phyloP scores from a whole-genome alignment of 2,329 filamentous ascomycete genomes.

The Colletotrichum ledebouriae region DNA sequence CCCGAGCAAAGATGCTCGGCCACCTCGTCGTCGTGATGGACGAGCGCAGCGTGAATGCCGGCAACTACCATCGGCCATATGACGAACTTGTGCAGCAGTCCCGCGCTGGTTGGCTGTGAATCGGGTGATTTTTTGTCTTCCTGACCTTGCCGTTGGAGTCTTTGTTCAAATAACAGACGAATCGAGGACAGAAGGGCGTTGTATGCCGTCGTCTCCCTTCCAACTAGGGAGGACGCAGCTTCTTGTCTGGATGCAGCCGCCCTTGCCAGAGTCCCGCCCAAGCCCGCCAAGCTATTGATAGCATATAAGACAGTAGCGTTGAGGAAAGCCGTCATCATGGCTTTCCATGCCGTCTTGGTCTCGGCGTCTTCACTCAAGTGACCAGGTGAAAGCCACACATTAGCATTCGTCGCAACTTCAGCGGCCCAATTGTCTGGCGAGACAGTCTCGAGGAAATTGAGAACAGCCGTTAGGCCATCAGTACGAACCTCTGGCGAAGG shows the following conservation, averaged over 20 bases:
- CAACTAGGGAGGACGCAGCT: accelerated
- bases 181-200: neutral
- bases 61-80: conserved; percentile 27
- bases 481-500: neutral
- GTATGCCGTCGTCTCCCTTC: neutral
- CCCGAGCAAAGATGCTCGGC: conserved; percentile 7
- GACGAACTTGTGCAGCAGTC: conserved; percentile 24
- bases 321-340: conserved; percentile 16
- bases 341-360: neutral
- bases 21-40: conserved; percentile 6
- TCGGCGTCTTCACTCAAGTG: neutral
- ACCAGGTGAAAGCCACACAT: neutral
- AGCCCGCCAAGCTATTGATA: conserved; percentile 13
- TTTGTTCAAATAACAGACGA: conserved; percentile 21
- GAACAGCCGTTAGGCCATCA: neutral
- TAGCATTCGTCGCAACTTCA: neutral
- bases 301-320: neutral
- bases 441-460: neutral
- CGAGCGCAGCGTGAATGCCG: conserved; percentile 22
- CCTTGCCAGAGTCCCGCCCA: neutral
- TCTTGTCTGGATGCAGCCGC: neutral
- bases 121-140: neutral
- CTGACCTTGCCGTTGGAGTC: neutral
- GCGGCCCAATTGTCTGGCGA: conserved; percentile 1
- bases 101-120: conserved; percentile 7